A percentile compares a stretch with the other conserved stretches of the same genome.
phyloP scores from a whole-genome alignment of 352 stramenopile species.

The Elongisporangium anandrum region DNA sequence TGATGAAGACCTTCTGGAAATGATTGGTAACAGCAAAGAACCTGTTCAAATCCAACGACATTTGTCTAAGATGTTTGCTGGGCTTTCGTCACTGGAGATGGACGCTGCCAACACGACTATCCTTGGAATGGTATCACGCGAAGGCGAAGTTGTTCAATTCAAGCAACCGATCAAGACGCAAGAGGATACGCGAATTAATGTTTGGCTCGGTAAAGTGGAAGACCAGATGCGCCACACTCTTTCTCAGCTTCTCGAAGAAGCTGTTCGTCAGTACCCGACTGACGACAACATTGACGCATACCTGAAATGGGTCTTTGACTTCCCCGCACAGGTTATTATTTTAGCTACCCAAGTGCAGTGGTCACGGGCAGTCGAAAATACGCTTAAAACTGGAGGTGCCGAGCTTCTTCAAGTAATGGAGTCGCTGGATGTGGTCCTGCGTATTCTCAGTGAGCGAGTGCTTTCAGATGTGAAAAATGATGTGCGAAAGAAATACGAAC shows the following conservation, averaged over 20 bases:
- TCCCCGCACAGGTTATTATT: slow-evolving; percentile 98
- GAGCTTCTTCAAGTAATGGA: slow-evolving; percentile 47
- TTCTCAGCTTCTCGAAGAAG: slow-evolving; percentile 92
- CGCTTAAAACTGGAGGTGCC: slow-evolving; percentile 64
- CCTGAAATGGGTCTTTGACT: slow-evolving; percentile 96
- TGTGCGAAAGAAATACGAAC: slow-evolving; percentile 98
- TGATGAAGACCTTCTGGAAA: slow-evolving; percentile 99
- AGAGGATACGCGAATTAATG: slow-evolving; percentile 90
- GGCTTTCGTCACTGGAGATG: slow-evolving; percentile 92
- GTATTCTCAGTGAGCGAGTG: slow-evolving; percentile 96
- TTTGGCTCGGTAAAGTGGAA: slow-evolving; percentile 97
- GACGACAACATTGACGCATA: slow-evolving; percentile 86
- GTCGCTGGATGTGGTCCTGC: slow-evolving; percentile 82
- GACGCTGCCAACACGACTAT: slow-evolving; percentile 68
- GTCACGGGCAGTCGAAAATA: slow-evolving; percentile 92
- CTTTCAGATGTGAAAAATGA: slow-evolving; percentile 93
- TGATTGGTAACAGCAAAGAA: slow-evolving; percentile 99
- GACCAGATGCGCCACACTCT: slow-evolving; percentile 96
- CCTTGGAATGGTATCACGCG: slow-evolving; percentile 96
- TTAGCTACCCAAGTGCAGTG: slow-evolving; percentile 97
- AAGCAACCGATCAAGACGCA: slow-evolving; percentile 89
- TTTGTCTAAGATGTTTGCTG: slow-evolving; percentile 99
- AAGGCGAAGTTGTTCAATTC: slow-evolving; percentile 97
- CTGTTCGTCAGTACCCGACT: slow-evolving; percentile 78
- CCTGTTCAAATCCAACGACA: slow-evolving; percentile 96